These are phyloP conservation scores for Zygosaccharomyces siamensis DNA, from an alignment of 805 yeast species.

Conservation along the genomic window DNA sequence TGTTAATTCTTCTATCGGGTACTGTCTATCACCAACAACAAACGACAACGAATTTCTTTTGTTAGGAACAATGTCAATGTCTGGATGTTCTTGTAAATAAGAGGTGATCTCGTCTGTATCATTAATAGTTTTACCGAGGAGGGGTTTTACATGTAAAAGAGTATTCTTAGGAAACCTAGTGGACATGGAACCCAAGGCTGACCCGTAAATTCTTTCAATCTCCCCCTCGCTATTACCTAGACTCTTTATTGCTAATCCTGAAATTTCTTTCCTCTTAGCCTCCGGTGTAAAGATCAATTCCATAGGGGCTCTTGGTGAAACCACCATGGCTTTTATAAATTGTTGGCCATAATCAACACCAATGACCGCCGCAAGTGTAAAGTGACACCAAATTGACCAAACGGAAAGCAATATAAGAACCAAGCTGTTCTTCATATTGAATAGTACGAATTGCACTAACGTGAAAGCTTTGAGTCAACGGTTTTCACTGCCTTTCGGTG, in stretches of 20 bases:
- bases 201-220: constrained; percentile 72
- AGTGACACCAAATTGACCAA: constrained; percentile 16
- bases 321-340: constrained; percentile 76
- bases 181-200: constrained; percentile 63
- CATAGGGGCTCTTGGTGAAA: constrained; percentile 86
- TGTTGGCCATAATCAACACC: constrained; percentile 91
- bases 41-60: constrained; percentile 56
- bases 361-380: constrained; percentile 53
- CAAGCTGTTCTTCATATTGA: constrained; percentile 9
- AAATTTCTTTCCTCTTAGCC: constrained; percentile 82
- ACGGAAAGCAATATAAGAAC: constrained; percentile 6
- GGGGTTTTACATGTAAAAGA: constrained; percentile 58
- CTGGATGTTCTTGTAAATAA: constrained; percentile 57
- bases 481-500: not conserved
- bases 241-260: constrained; percentile 65
- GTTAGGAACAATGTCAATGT: constrained; percentile 43
- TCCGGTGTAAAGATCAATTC: constrained; percentile 87
- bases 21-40: constrained; percentile 43
- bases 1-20: constrained; percentile 67
- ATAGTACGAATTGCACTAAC: not conserved
- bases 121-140: constrained; percentile 57
- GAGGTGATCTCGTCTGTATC: constrained; percentile 43
- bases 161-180: constrained; percentile 71
- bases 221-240: constrained; percentile 37
- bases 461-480: not conserved